Evolutionary conservation across 1,139 yeast species (phyloP), one percentile per base, ranked within the genome.

Genomic region (Candida buenavistaensis): DNA sequence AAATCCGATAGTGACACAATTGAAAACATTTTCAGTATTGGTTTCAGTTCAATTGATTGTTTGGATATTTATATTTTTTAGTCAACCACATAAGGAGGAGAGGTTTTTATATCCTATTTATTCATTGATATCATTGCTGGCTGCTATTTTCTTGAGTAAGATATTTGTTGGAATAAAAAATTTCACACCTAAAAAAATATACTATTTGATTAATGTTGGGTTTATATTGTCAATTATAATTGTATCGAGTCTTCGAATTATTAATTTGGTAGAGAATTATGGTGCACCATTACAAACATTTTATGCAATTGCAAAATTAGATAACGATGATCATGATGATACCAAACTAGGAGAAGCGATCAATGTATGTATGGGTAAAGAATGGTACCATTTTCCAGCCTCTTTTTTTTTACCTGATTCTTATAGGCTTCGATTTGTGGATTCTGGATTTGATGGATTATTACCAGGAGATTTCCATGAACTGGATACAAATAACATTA

Each of bases 71-170:
- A 70, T 89, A 3, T 87, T 90, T 53, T 68, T 72, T 38, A 45
- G 61, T 6, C 97, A 89, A 50, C 94, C 96, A 2, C 97, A 90
- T 55, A 92, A 92, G 55, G 97, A 90, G 55, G 97, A 90, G 55
- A 68, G 97, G 41, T 92, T 90, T 54, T 59, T 90, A 48, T 92
- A 88, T 49, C 96, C 96, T 7, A 70, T 86, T 0, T 90, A 90
- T 54, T 82, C 90, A 4, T 66, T 84, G 30, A 68, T 90, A 20
- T 59, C 77, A 6, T 51, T 84, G 16, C 72, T 80, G 39, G 90
- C 88, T 3, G 78, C 94, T 0, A 52, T 85, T 2, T 59, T 79
- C 0, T 48, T 68, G 7, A 45, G 60, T n/a, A 55, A 57, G 32
- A 7, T 56, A n/a, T 46, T 64, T 16, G 28, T 23, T 26, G 25